Conservation (phyloP, 1,284 basidiomycete genomes). For the Trichosporon sp. region DNA sequence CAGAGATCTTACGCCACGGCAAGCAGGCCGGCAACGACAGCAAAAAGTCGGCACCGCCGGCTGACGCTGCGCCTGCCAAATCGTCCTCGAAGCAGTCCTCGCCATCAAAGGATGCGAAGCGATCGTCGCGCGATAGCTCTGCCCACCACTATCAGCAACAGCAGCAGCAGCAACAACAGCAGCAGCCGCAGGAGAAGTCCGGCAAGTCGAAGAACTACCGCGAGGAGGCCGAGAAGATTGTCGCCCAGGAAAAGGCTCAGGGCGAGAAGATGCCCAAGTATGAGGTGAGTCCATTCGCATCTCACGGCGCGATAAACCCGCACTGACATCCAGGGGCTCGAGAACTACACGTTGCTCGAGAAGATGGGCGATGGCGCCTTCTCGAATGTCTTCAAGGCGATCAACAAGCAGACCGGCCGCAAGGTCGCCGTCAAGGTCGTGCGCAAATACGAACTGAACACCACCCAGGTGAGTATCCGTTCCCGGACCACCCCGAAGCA, state of each 20-base stretch:
- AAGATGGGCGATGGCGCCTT: conserved; percentile 99
- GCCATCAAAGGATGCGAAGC: conserved; percentile 2
- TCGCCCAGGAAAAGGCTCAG: conserved; percentile 68
- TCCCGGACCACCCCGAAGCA: too few relatives aligned
- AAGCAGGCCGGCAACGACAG: conserved; percentile 62
- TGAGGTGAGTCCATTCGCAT: conserved; percentile 45
- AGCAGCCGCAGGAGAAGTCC: not conserved
- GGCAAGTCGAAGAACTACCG: conserved; percentile 43
- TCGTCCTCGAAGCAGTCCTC: conserved; percentile 17
- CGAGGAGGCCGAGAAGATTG: conserved; percentile 65
- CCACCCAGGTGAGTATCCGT: conserved; percentile 81
- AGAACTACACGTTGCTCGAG: conserved; percentile 70
- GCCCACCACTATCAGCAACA: conserved; percentile 21
- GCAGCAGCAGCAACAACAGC: conserved; percentile 21
- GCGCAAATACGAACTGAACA: conserved; percentile 90
- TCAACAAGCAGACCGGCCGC: conserved; percentile 67
- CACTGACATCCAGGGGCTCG: conserved; percentile 57
- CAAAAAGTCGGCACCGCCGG: conserved; percentile 13
- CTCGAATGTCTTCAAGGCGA: conserved; percentile 94
- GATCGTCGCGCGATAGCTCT: not conserved
- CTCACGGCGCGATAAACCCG: not conserved
- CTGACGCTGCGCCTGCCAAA: not conserved
- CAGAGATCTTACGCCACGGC: conserved; percentile 70
- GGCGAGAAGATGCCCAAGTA: conserved; percentile 74
- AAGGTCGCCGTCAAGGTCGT: conserved; percentile 97